Percentiles rank a stretch among this genome's conserved stretches.
Conservation (phyloP, 2,329 filamentous ascomycete genomes). For the Xylaria sp. region DNA sequence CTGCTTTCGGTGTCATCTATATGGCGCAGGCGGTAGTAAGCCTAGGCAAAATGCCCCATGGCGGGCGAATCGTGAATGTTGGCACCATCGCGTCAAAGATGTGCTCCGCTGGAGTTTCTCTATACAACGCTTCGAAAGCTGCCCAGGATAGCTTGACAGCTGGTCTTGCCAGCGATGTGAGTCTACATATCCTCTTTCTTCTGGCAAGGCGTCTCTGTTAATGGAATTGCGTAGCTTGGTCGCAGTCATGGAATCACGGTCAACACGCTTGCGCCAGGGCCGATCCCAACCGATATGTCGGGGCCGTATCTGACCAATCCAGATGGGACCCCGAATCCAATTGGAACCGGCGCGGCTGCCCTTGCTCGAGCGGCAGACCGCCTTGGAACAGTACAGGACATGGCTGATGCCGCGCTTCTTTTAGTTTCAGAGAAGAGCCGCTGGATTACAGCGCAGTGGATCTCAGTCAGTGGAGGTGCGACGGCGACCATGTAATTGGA, state of each 20-base stretch:
- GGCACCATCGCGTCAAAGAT: conserved; percentile 48
- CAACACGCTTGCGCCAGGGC: conserved; percentile 39
- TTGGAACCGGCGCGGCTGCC: conserved; percentile 16
- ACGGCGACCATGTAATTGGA: conserved; percentile 13
- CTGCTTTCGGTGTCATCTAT: conserved; percentile 46
- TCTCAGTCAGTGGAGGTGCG: conserved; percentile 34
- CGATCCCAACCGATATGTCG: conserved; percentile 36
- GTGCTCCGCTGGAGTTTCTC: conserved; percentile 10
- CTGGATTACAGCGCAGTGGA: conserved; percentile 43
- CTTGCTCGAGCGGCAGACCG: conserved; percentile 32
- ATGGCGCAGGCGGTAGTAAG: conserved; percentile 44
- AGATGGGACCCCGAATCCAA: conserved; percentile 18
- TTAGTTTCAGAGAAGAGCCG: conserved; percentile 40
- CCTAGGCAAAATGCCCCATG: conserved; percentile 47
- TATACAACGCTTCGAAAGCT: conserved; percentile 40
- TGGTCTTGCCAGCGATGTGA: conserved; percentile 37
- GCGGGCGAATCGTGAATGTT: conserved; percentile 53
- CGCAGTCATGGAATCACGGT: conserved; percentile 41
- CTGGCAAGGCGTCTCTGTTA: background rate
- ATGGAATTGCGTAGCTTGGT: conserved; percentile 35
- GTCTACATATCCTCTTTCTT: background rate
- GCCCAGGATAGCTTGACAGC: conserved; percentile 35
- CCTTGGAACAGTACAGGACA: conserved; percentile 37
- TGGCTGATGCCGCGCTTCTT: conserved; percentile 41
- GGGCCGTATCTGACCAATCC: conserved; percentile 27